Conservation (phyloP, 2,329 filamentous ascomycete genomes). For the Aureobasidium uvarum region DNA sequence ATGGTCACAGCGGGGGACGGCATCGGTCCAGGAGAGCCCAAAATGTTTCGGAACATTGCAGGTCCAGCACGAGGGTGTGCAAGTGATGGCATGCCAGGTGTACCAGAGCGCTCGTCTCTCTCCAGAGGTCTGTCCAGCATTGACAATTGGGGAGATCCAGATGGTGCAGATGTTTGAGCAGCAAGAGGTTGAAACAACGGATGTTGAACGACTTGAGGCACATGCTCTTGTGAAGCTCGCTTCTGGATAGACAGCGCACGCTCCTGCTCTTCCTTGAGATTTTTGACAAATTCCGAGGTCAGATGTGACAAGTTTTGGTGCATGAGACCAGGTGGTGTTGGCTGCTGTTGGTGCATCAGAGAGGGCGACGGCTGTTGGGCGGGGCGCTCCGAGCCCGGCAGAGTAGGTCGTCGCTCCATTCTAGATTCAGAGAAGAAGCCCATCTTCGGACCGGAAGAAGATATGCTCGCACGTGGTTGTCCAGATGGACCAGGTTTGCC, state of each 20-base stretch:
- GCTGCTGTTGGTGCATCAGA: constrained; percentile 26
- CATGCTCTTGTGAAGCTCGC: constrained; percentile 29
- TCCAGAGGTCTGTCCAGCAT: constrained; percentile 34
- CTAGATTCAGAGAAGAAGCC: constrained; percentile 37
- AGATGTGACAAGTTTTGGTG: constrained; percentile 28
- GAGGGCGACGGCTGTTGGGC: constrained; percentile 15
- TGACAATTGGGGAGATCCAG: constrained; percentile 14
- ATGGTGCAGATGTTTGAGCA: constrained; percentile 6
- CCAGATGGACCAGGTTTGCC: constrained; percentile 30
- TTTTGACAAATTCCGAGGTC: constrained; percentile 28
- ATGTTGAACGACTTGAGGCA: constrained; percentile 27
- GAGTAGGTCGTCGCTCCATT: constrained; percentile 34
- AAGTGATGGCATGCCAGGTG: constrained; percentile 33
- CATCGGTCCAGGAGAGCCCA: constrained; percentile 28
- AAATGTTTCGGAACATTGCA: constrained; percentile 27
- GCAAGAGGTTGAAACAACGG: constrained; percentile 14
- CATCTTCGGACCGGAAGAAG: constrained; percentile 36
- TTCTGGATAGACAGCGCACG: constrained; percentile 34
- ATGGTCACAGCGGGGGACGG: constrained; percentile 23
- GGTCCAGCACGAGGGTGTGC: constrained; percentile 23
- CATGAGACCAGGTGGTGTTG: constrained; percentile 29
- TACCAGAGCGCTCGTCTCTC: constrained; percentile 36
- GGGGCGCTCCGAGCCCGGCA: constrained; percentile 29
- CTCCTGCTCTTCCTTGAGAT: constrained; percentile 37
- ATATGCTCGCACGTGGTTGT: constrained; percentile 29